Percentiles rank a stretch among this genome's conserved stretches.
phyloP scores from a whole-genome alignment of 129 eudicot genomes.

The Flaveria robusta region DNA sequence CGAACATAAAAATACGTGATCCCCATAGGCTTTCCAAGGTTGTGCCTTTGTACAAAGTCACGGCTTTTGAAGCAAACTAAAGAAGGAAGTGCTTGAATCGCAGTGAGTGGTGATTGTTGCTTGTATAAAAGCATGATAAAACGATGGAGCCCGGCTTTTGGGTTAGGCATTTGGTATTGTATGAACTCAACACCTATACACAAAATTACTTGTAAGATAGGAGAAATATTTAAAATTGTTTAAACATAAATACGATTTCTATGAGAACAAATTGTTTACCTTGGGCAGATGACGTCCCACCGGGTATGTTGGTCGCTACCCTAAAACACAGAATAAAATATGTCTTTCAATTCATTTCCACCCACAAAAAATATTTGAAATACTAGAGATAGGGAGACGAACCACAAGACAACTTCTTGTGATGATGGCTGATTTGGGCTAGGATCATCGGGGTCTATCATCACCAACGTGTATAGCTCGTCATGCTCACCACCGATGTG shows the following conservation, averaged over 20 bases:
- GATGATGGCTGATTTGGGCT: conserved; percentile 15
- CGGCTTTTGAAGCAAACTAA: conserved; percentile 5
- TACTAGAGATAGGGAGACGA: not conserved
- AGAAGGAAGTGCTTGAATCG: not conserved
- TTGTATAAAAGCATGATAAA: conserved; percentile 17
- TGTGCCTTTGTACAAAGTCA: conserved; percentile 22
- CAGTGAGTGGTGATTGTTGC: not conserved
- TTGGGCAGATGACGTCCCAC: conserved; percentile 2
- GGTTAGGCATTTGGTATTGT: conserved; percentile 22
- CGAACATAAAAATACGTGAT: conserved; percentile 27
- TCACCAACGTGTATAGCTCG: conserved; percentile 20
- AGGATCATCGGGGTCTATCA: conserved; percentile 23
- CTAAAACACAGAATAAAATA: not conserved
- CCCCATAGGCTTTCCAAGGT: conserved; percentile 25
- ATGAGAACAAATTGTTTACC: conserved; percentile 16
- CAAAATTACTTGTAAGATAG: not conserved
- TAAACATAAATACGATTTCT: not conserved
- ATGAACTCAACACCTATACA: conserved; percentile 24
- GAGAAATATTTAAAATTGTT: not conserved
- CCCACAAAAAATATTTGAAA: not conserved
- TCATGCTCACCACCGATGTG: conserved; percentile 17
- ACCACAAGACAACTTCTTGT: conserved; percentile 9
- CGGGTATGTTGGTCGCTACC: conserved; percentile 25
- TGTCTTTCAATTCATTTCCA: not conserved
- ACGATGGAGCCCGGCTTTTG: conserved; percentile 24